A percentile compares a stretch with the other conserved stretches of the same genome.
Conservation (phyloP, 2,329 filamentous ascomycete species). For the Aspergillus sp. region DNA sequence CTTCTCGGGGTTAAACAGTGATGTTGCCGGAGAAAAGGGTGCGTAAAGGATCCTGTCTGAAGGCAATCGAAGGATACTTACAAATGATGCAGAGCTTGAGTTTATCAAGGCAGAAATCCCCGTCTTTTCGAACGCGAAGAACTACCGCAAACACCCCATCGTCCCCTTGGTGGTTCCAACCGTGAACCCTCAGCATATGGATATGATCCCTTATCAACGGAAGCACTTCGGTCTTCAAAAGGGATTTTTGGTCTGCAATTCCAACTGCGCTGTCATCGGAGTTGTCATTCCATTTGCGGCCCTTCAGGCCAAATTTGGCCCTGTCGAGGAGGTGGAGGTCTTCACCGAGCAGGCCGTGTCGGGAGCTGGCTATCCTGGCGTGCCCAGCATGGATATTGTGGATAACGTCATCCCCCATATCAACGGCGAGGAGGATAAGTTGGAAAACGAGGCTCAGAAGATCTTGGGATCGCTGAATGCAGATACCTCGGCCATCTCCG, state of each 20-base stretch:
- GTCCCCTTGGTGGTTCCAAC: constrained; percentile 92
- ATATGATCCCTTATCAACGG: constrained; percentile 82
- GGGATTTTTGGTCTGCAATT: constrained; percentile 95
- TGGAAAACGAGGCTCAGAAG: constrained; percentile 90
- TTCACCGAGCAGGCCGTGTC: constrained; percentile 94
- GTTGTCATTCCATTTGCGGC: constrained; percentile 92
- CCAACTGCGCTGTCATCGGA: constrained; percentile 94
- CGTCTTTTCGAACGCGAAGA: constrained; percentile 97
- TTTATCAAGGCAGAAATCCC: constrained; percentile 81
- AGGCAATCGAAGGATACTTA: constrained; percentile 1
- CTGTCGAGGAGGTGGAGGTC: constrained; percentile 65
- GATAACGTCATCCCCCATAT: constrained; percentile 97
- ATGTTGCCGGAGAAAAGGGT: constrained; percentile 89
- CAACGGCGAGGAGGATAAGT: constrained; percentile 87
- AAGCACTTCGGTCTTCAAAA: constrained; percentile 61
- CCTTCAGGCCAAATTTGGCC: constrained; percentile 75
- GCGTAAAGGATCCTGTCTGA: constrained; percentile 20
- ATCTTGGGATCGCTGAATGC: constrained; percentile 71
- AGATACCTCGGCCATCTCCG: constrained; percentile 63
- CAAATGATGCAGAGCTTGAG: constrained; percentile 58
- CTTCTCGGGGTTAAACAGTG: constrained; percentile 85
- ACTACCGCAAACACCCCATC: constrained; percentile 81
- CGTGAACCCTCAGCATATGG: constrained; percentile 80
- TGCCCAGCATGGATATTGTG: constrained; percentile 88
- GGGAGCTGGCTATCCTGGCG: constrained; percentile 59